Percentiles rank a stretch among this genome's conserved stretches.
phyloP scores from a whole-genome alignment of 2,329 filamentous ascomycete genomes.

The Calycina marina region DNA sequence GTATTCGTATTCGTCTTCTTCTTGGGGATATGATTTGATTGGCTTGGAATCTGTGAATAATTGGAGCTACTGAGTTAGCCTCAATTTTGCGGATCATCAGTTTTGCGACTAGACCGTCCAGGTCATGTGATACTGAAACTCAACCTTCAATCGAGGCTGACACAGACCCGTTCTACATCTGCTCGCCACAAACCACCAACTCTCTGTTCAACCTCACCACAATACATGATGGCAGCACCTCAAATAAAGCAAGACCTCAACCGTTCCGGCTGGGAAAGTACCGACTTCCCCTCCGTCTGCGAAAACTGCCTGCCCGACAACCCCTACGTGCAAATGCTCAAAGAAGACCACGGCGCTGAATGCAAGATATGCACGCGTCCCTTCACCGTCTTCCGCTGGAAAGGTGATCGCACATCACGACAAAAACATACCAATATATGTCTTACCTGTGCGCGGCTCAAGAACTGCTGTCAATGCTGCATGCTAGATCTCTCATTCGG shows the following conservation, averaged over 20 bases:
- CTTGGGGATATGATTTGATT: slow-evolving; percentile 1
- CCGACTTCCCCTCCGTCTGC: slow-evolving; percentile 75
- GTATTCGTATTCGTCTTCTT: slow-evolving; percentile 1
- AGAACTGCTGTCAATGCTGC: slow-evolving; percentile 98
- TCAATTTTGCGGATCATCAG: neutral
- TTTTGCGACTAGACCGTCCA: neutral
- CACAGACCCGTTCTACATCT: neutral
- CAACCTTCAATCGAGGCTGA: neutral
- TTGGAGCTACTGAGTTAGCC: slow-evolving; percentile 3
- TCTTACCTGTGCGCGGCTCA: slow-evolving; percentile 87
- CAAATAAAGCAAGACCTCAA: slow-evolving; percentile 96
- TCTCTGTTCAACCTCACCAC: neutral
- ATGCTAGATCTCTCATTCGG: slow-evolving; percentile 97
- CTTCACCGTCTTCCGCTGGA: slow-evolving; percentile 93
- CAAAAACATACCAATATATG: slow-evolving; percentile 94
- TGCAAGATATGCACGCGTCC: slow-evolving; percentile 74
- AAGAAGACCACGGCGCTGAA: slow-evolving; percentile 72
- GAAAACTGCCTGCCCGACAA: slow-evolving; percentile 93
- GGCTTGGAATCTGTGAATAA: no score
- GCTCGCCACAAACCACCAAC: neutral
- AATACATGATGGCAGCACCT: slow-evolving; percentile 46
- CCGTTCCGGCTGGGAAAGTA: slow-evolving; percentile 89
- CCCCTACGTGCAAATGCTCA: slow-evolving; percentile 97
- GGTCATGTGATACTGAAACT: slow-evolving; percentile 1
- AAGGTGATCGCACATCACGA: slow-evolving; percentile 76